Base-by-base conservation (phyloP, 2,329 filamentous ascomycete species). In the Bipolaris zeicola region DNA sequence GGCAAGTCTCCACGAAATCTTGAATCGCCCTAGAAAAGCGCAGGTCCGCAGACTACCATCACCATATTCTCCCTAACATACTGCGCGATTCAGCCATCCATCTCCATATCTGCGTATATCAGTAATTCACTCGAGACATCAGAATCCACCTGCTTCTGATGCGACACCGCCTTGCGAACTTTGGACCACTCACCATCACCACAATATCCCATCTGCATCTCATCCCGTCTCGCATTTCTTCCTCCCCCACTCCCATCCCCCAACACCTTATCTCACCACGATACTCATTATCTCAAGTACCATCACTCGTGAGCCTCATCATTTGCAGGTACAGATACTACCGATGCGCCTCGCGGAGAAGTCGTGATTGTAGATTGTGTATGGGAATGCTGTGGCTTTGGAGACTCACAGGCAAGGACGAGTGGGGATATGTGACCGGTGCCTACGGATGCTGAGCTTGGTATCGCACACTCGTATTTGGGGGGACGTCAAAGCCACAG, bases 391-490 rank as follows among this genome's bases (percentile, higher is more conserved):
- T 70, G 54, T 79, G 74, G n/a, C 77, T 68, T 47, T 81, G 75
- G 6, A 87, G 78, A 34, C 87, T 77, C 16, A 18, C 81, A 79
- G 38, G 82, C 83, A 1, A 86, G 75, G 44, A 80, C 81, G 41
- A 81, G 80, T 20, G 20, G 20, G 20, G 20, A 20, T 20, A 20
- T 20, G 20, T 2, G 20, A 20, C 3, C 20, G 20, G 20, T 20
- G 20, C 3, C 20, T 20, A 20, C 20, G 20, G 20, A 20, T 20
- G 20, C 20, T 20, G 20, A 20, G 20, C 2, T 20, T 20, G 20
- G 20, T 20, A 20, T 20, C 20, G 3, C 20, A 20, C 3, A 20
- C 2, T 20, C 0, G 20, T 3, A 20, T 20, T 20, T 20, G 20
- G 3, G 20, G 20, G 20, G 20, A 20, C 3, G 20, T 20, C 20